Base-by-base conservation (phyloP, 2,329 filamentous ascomycete genomes). In the Alternaria viburni region DNA sequence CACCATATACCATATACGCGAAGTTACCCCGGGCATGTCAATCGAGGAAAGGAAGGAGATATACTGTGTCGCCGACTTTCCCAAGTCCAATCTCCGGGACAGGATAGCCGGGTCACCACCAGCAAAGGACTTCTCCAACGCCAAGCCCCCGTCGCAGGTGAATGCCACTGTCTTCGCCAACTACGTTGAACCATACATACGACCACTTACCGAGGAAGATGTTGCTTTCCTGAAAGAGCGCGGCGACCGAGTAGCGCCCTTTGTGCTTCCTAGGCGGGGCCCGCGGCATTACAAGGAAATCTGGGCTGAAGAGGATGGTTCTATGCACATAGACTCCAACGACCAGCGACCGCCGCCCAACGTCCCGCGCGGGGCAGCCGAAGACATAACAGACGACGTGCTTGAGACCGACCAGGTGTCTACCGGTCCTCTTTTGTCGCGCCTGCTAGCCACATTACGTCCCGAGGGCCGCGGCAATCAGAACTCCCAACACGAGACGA, bases 251-350 rank as follows among this genome's bases (percentile, higher is more conserved):
- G 84, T 90, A 21, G 89, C 86, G 3, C 93, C 95, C 1, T 98
- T 97, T 72, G 84, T 94, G 41, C 93, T 97, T 80, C 93, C 95
- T 8, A 90, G 90, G 68, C 89, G 93, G 21, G 94, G 93, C 49
- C 91, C 92, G 78, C 90, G 90, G 71, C 91, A 93, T 74, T 99
- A 98, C 81, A 89, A 88, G 23, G 94, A 98, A 64, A 85, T 95
- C 10, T 99, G 96, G 96, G 91, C 93, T 0, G 93, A 97, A 69
- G 96, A 99, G 77, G 96, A 99, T 74, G 93, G 93, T 10, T 85
- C 88, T 51, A 91, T 93, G 84, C 86, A 90, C 41, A 83, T 94
- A 8, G 93, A 96, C 75, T 86, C 87, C 5, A 85, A 87, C 6
- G 85, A 87, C 36, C 90, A 93, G 59, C 90, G 88, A 68, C 85